Evolutionary conservation across 2,329 filamentous ascomycete genomes (phyloP), one percentile per base, ranked within the genome.

Genomic region (Alternaria arbusti): DNA sequence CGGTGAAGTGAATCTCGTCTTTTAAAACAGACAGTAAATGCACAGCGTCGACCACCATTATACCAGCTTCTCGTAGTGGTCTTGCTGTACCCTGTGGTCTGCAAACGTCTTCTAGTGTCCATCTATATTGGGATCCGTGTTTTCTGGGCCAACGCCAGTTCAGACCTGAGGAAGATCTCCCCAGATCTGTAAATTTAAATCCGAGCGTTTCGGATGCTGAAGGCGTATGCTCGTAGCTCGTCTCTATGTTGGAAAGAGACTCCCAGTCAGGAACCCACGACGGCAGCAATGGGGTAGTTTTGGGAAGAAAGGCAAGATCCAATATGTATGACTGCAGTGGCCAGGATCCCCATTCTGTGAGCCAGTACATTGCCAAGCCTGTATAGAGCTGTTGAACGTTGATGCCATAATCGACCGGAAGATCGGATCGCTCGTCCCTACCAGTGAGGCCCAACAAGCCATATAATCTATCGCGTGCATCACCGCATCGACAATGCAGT

Each of bases 101-200:
- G 2, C 28, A 30, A 13, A 13, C 5, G 1, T 30, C 6, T 0
- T 13, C 28, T 3, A 30, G 28, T 6, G 28, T 30, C 28, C 28
- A 30, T 13, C 28, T 6, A 3, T 3, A 30, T 3, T 30, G 28
- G 12, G 28, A 13, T 6, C 0, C 5, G 28, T 30, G 28, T 30
- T 6, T 5, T 12, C 5, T 28, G 26, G 25, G 25, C 25, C 25
- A 26, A 26, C 2, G 12, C 44, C 22, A 47, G 2, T 3, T 2
- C 13, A 47, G 4, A 8, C 10, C 23, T 9, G 15, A 26, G 4
- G 45, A 11, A 12, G 17, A 6, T 45, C 17, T 7, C 0, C 25
- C 23, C 8, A 0, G 3, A 17, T n/a, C 10, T 10, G 15, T 28
- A 8, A 4, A 2, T 3, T 4, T 5, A 2, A 47, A n/a, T 2